Conservation (phyloP, 371 early-diverging fungal genomes). For the Saksenaea oblongispora region DNA sequence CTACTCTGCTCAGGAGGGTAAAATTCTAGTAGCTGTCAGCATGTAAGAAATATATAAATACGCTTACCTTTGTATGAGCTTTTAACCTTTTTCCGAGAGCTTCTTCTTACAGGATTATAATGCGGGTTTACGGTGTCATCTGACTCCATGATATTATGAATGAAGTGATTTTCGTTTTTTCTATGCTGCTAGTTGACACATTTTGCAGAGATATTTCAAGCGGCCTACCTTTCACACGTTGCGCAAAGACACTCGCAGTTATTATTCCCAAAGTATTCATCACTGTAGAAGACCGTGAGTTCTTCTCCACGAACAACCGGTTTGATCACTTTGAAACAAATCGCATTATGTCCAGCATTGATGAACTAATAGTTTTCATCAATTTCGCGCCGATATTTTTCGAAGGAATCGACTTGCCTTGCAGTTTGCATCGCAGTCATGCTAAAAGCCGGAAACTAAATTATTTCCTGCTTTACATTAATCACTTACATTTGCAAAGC, state of each 20-base stretch:
- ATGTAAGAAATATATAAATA: not conserved
- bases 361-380: not conserved
- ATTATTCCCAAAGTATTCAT: not conserved
- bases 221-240: not conserved
- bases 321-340: conserved; percentile 1
- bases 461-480: not conserved
- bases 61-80: not conserved
- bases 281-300: not conserved
- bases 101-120: not conserved
- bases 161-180: not conserved
- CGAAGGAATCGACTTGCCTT: not conserved
- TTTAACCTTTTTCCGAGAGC: not conserved
- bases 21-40: not conserved
- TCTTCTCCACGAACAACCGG: not conserved
- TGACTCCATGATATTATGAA: not conserved
- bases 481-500: conserved; percentile 78
- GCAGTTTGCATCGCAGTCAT: not conserved
- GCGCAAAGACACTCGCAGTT: not conserved
- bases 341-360: not conserved
- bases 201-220: not conserved
- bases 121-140: not conserved
- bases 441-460: not conserved
- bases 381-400: not conserved
- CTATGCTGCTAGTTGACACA: not conserved
- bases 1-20: not conserved